Conservation (phyloP, 1,284 basidiomycete species). For the Ganoderma lucidum region DNA sequence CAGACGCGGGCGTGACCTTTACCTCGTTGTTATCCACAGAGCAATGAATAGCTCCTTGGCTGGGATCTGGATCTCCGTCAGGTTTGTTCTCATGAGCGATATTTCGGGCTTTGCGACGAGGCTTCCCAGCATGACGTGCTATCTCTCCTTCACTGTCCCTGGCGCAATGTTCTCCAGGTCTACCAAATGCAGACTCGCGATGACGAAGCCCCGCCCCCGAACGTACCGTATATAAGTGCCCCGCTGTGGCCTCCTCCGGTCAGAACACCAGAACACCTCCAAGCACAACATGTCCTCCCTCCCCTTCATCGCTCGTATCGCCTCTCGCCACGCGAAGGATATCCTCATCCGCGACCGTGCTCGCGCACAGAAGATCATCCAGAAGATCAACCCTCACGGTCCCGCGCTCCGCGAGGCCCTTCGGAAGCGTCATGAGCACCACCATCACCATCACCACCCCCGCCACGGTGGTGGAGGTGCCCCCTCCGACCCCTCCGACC, state of each 20-base stretch:
- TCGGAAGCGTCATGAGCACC: conserved; percentile 39
- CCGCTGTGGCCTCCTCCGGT: background rate
- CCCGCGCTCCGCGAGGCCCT: conserved; percentile 46
- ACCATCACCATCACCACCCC: conserved; percentile 35
- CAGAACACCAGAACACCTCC: background rate
- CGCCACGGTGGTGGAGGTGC: conserved; percentile 30
- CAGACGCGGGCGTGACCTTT: background rate
- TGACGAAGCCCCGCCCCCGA: background rate
- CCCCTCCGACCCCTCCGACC: background rate
- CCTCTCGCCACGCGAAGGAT: conserved; percentile 49
- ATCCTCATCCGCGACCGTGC: conserved; percentile 60
- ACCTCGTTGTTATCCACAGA: background rate
- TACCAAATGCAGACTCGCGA: conserved; percentile 6
- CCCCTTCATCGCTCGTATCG: conserved; percentile 54
- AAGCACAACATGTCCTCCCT: conserved; percentile 35
- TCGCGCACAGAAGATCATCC: conserved; percentile 60
- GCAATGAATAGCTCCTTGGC: background rate
- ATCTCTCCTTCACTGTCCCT: background rate
- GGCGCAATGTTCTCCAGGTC: background rate
- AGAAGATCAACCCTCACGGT: conserved; percentile 59
- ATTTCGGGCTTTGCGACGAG: conserved; percentile 6
- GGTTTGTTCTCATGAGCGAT: conserved; percentile 12
- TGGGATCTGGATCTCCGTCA: background rate
- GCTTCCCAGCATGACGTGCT: conserved; percentile 2
- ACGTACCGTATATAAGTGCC: background rate